These are phyloP conservation scores for Candida ulmi DNA, from an alignment of 805 yeast genomes.

Conservation along the genomic window DNA sequence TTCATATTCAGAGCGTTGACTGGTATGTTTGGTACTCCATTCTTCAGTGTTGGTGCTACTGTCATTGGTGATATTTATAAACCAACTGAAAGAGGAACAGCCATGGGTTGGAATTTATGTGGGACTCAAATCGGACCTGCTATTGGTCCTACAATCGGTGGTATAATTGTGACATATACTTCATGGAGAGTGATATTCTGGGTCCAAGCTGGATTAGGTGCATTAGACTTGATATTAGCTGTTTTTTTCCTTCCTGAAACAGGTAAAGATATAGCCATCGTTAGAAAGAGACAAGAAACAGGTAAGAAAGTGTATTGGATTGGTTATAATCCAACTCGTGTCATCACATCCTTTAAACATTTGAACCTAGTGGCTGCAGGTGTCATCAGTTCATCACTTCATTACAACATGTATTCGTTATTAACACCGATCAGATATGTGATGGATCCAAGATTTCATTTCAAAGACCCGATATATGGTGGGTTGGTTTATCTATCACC, in stretches of 20 bases:
- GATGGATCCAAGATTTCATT: slow-evolving; percentile 48
- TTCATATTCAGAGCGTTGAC: slow-evolving; percentile 42
- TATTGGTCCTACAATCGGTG: slow-evolving; percentile 48
- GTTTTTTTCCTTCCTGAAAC: slow-evolving; percentile 44
- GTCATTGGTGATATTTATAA: slow-evolving; percentile 45
- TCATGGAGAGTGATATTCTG: slow-evolving; percentile 51
- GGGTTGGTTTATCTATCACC: slow-evolving; percentile 53
- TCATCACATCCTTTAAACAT: slow-evolving; percentile 36
- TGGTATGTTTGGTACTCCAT: slow-evolving; percentile 52
- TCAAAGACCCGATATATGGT: slow-evolving; percentile 42
- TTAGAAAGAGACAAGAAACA: slow-evolving; percentile 22
- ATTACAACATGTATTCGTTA: slow-evolving; percentile 45
- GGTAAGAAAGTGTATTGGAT: slow-evolving; percentile 36
- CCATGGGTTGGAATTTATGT: slow-evolving; percentile 41
- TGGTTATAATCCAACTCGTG: slow-evolving; percentile 40
- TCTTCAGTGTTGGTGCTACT: slow-evolving; percentile 48
- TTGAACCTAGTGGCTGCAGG: slow-evolving; percentile 41
- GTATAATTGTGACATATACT: slow-evolving; percentile 43
- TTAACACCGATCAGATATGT: slow-evolving; percentile 53
- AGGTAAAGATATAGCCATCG: slow-evolving; percentile 25
- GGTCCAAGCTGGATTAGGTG: slow-evolving; percentile 41
- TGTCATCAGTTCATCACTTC: slow-evolving; percentile 32
- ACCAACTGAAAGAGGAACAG: slow-evolving; percentile 46
- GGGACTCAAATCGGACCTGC: slow-evolving; percentile 54
- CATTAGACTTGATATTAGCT: slow-evolving; percentile 27